Conservation (phyloP, 1,139 yeast species). For the Candida frijolesensis region DNA sequence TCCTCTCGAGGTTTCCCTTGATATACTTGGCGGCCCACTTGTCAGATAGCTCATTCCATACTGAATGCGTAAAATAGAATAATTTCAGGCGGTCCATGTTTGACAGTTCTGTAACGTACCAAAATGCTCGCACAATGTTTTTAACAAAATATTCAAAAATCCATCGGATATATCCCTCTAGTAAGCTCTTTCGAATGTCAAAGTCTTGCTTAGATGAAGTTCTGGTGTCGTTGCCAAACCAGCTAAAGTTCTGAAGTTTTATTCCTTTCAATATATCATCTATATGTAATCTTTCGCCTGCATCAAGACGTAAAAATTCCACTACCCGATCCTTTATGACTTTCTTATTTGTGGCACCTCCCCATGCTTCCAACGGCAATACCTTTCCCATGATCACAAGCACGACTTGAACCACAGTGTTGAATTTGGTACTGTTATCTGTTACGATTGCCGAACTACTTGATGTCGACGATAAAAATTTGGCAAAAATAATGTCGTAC, state of each 20-base stretch:
- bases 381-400: slow-evolving; percentile 45
- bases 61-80: slow-evolving; percentile 57
- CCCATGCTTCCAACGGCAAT: slow-evolving; percentile 59
- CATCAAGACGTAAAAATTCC: slow-evolving; percentile 37
- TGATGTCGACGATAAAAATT: slow-evolving; percentile 4
- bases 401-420: slow-evolving; percentile 41
- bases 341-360: slow-evolving; percentile 51
- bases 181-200: slow-evolving; percentile 28
- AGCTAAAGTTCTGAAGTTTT: slow-evolving; percentile 40
- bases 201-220: slow-evolving; percentile 41
- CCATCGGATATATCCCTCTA: slow-evolving; percentile 58
- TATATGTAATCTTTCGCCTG: slow-evolving; percentile 30
- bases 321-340: slow-evolving; percentile 40
- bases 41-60: slow-evolving; percentile 54
- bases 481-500: slow-evolving; percentile 19
- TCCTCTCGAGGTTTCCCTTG: slow-evolving; percentile 26
- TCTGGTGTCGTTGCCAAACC: slow-evolving; percentile 43
- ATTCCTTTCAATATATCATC: slow-evolving; percentile 30
- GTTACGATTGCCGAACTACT: slow-evolving; percentile 16
- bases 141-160: slow-evolving; percentile 50
- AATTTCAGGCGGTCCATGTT: slow-evolving; percentile 24
- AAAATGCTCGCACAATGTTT: slow-evolving; percentile 53
- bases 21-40: slow-evolving; percentile 46
- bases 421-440: slow-evolving; percentile 24
- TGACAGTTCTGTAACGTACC: slow-evolving; percentile 67